Percentiles rank a stretch among this genome's conserved stretches.
phyloP scores from a whole-genome alignment of 208 protist genomes.

The Vickermania ingenoplastis region DNA sequence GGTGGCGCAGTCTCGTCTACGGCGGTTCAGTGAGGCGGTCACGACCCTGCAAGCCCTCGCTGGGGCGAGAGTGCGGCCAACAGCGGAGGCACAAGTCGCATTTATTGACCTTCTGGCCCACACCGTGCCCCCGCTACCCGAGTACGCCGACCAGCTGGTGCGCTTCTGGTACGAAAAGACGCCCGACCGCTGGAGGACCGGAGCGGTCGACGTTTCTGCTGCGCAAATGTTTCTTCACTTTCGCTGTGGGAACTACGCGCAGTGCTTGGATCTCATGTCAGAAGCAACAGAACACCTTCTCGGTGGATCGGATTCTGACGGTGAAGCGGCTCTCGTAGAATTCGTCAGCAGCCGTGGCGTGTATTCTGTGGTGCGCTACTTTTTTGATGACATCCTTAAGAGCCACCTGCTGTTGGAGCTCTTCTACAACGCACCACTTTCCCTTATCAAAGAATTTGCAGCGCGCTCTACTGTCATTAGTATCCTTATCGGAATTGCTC shows the following conservation, averaged over 20 bases:
- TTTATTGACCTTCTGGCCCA: constrained; percentile 34
- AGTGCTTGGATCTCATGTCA: constrained; percentile 17
- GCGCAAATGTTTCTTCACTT: constrained; percentile 35
- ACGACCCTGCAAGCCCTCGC: constrained; percentile 48
- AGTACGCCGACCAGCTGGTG: constrained; percentile 70
- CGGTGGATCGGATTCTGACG: background rate
- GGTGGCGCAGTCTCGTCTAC: constrained; percentile 25
- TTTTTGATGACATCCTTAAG: background rate
- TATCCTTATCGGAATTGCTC: background rate
- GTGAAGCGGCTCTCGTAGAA: constrained; percentile 1
- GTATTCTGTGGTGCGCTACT: background rate
- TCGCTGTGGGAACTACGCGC: background rate
- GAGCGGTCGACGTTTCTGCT: constrained; percentile 25
- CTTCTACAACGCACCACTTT: background rate
- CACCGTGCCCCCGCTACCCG: constrained; percentile 26
- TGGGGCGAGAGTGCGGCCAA: constrained; percentile 36
- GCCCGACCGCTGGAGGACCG: constrained; percentile 5
- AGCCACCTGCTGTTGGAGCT: background rate
- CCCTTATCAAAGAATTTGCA: background rate
- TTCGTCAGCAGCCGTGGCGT: background rate
- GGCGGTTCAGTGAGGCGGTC: constrained; percentile 41
- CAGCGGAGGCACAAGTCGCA: constrained; percentile 33
- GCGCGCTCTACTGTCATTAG: background rate
- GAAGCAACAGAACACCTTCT: constrained; percentile 2
- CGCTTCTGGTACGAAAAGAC: constrained; percentile 43